Percentiles rank a stretch among this genome's conserved stretches.
Evolutionary conservation across 805 yeast genomes (phyloP).

Genomic region (Blastobotrys chiropterorum): DNA sequence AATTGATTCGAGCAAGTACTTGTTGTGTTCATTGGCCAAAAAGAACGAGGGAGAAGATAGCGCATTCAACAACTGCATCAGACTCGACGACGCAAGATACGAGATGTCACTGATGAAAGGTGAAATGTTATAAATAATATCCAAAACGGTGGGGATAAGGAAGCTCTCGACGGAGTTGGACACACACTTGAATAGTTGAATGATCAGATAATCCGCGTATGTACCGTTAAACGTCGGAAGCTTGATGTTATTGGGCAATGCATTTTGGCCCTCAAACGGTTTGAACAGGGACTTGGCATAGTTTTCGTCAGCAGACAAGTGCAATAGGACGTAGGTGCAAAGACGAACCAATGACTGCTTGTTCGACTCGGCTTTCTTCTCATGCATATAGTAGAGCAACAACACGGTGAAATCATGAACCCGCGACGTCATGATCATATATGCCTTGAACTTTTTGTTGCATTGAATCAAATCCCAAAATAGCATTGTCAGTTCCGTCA

Average conservation of each 20-base stretch:
- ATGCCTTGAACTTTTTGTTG: constrained; percentile 41
- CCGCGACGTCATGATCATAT: constrained; percentile 38
- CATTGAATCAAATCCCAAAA: constrained; percentile 75
- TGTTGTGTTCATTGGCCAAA: constrained; percentile 20
- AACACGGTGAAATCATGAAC: constrained; percentile 50
- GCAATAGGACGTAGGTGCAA: constrained; percentile 28
- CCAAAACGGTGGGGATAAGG: constrained; percentile 25
- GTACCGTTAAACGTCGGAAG: constrained; percentile 22
- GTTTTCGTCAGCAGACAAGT: constrained; percentile 25
- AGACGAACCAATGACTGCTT: constrained; percentile 26
- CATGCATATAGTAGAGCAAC: constrained; percentile 51
- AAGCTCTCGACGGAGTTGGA: constrained; percentile 17
- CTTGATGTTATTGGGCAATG: constrained; percentile 25
- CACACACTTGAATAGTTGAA: constrained; percentile 16
- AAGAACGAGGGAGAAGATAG: constrained; percentile 22
- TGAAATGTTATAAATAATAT: constrained; percentile 27
- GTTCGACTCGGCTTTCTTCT: constrained; percentile 34
- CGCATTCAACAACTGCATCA: constrained; percentile 23
- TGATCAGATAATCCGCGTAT: constrained; percentile 28
- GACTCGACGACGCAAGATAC: constrained; percentile 23
- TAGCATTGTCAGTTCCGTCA: constrained; percentile 53
- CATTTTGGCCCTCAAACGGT: constrained; percentile 24
- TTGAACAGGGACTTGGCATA: constrained; percentile 21
- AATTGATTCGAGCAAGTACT: constrained; percentile 17
- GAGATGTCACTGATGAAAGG: constrained; percentile 26